Evolutionary conservation across 371 early-diverging fungal species (phyloP), one percentile per base, ranked within the genome.

Genomic region (Haplosporangium sp.): DNA sequence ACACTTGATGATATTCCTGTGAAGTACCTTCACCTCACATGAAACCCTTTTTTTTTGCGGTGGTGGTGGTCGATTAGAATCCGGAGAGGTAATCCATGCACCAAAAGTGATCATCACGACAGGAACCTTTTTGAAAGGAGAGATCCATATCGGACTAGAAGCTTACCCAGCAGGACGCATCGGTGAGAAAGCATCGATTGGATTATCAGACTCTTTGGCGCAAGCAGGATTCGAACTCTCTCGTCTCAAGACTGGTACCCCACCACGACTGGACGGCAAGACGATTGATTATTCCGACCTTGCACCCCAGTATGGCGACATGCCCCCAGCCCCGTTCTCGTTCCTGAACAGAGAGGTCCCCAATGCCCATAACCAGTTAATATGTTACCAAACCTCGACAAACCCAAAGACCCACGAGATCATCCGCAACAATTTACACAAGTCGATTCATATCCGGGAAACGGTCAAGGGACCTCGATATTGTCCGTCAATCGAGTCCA

Each of bases 381-480:
- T 84, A 9, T 95, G 95, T 74, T 86, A 93, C 82, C 93, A 93
- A 81, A 95, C 95, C 46, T 74, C 86, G 51, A 95, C 95, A 9
- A 94, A 91, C 66, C 65, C 85, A 21, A 72, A 75, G 56, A 89
- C 93, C 0, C 95, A 95, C 57, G 80, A 90, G 40, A 83, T 93
- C 47, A 89, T 95, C 57, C 81, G 86, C 5, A 85, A 91, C 45
- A 89, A 95, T 79, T 85, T 95, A 55, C 90, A 94, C 77, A 83
- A 90, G 72, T 92, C 91, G 43, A 91, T 95, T 45, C 95, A 95
- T 74, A 94, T 95, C 46, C 83, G 93, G 18, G 95, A 95, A 64
- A 92, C 92, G 0, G 92, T 95, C 29, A 90, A 90, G 48, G 95
- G 95, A 0, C 95, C 95, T n/a, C 85, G 95, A 9, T 95, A 95